phyloP scores from a whole-genome alignment of 2,329 filamentous ascomycete genomes.

The Ophiostoma fasciatum region DNA sequence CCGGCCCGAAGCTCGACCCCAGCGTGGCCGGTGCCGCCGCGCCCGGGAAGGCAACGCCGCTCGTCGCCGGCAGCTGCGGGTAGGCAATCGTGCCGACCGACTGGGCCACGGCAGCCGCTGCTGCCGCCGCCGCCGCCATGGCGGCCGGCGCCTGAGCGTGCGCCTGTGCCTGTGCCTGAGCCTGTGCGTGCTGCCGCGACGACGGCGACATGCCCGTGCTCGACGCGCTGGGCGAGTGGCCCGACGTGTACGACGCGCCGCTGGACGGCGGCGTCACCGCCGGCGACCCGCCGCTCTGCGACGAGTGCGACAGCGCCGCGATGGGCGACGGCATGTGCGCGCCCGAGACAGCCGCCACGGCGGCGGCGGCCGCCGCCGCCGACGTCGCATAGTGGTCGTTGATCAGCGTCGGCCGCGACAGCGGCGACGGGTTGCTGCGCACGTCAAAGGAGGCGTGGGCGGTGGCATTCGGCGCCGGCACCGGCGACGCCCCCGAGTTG shows the following conservation, averaged over 20 bases:
- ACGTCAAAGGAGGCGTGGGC: slow-evolving; percentile 48
- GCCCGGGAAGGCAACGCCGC: slow-evolving; percentile 38
- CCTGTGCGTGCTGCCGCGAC: no score
- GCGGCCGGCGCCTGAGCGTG: no score
- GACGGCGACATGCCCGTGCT: slow-evolving; percentile 54
- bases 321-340: slow-evolving; percentile 48
- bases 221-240: slow-evolving; percentile 61
- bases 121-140: no score
- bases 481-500: slow-evolving; percentile 69
- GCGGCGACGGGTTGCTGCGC: slow-evolving; percentile 31
- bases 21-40: slow-evolving; percentile 58
- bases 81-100: slow-evolving; percentile 53
- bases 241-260: slow-evolving; percentile 61
- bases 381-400: slow-evolving; percentile 21
- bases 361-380: slow-evolving; percentile 6
- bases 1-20: slow-evolving; percentile 49
- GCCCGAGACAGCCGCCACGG: slow-evolving; percentile 24
- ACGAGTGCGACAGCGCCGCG: slow-evolving; percentile 38
- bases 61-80: slow-evolving; percentile 58
- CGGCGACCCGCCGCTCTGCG: slow-evolving; percentile 46
- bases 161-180: no score
- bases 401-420: slow-evolving; percentile 15
- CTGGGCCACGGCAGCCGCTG: no score
- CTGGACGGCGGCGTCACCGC: slow-evolving; percentile 64
- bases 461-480: no score